phyloP scores from a whole-genome alignment of 1,139 yeast genomes.

The Arxiozyma slooffiae region DNA sequence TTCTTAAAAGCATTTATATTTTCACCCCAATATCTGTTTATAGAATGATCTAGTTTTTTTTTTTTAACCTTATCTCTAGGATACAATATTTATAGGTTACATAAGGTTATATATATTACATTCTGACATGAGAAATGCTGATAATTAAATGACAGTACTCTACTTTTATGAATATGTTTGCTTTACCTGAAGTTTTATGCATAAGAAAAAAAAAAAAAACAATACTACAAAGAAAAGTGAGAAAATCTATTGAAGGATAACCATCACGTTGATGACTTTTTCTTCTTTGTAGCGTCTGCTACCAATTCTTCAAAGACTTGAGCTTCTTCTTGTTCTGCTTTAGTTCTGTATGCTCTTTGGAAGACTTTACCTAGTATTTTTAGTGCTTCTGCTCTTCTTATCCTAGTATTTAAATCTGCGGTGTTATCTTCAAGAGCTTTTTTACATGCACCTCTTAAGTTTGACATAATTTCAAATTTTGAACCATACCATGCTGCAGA shows the following conservation, averaged over 20 bases:
- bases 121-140: background rate
- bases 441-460: conserved; percentile 55
- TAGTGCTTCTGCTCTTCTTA: conserved; percentile 51
- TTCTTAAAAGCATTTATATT: too few species aligned
- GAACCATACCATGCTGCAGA: conserved; percentile 75
- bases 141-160: background rate
- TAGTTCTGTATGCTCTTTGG: conserved; percentile 45
- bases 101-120: background rate
- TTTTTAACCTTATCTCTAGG: background rate
- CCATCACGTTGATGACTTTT: conserved; percentile 26
- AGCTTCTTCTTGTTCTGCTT: conserved; percentile 65
- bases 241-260: background rate
- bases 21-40: too few species aligned
- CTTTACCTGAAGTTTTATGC: background rate
- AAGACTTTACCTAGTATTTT: conserved; percentile 48
- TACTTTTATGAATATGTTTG: background rate
- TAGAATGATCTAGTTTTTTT: too few species aligned
- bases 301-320: conserved; percentile 58
- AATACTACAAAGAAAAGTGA: background rate
- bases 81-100: background rate
- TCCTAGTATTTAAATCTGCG: conserved; percentile 40
- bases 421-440: conserved; percentile 47
- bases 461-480: conserved; percentile 59
- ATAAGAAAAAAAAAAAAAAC: background rate
- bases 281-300: conserved; percentile 81